Evolutionary conservation across 441 rosid species (phyloP), one percentile per base, ranked within the genome.

Genomic region (Theobroma grandiflorum): DNA sequence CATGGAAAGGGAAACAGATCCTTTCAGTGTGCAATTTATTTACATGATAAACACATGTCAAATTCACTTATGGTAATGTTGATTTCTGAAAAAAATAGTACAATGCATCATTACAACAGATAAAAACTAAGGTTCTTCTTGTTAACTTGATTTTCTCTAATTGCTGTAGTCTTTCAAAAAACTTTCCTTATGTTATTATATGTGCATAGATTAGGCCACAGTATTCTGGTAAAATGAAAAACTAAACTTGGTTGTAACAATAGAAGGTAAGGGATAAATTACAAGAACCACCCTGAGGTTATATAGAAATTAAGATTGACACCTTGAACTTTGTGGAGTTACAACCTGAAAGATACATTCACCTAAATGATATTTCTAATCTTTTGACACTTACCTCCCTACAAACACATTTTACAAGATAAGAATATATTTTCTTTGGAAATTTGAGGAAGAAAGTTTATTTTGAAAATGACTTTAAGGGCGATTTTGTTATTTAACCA

Each of bases 141-240:
- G 26, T 42, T 20, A 67, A 67, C 52, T 20, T 67, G 53, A 67
- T 45, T 67, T 66, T 43, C 70, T 42, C 72, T 40, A 42, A 67
- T 67, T 43, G 20, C 72, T 43, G 22, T 10, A 18, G 26, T 16
- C 31, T 38, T 63, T 18, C 47, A 18, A 53, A 65, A 16, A 38
- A 65, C n/a, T 35, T 35, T 6, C 14, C 22, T 65, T 38, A 38
- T 65, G 31, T 20, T 16, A 65, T 65, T 2, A 38, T 65, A 7
- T 18, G 70, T 40, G 49, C 49, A 65, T 65, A 6, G 47, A 38
- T 65, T 38, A 65, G 68, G 49, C 26, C 20, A 3, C 69, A 38
- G 20, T 10, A 67, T 43, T 42, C 35, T 4, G 47, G 52, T 20
- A 67, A 67, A 67, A 10, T 67, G 33, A 42, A n/a, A 67, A 67